These are phyloP conservation scores for Pyrenophora seminiperda DNA, from an alignment of 2,329 filamentous ascomycete genomes.

Conservation along the genomic window DNA sequence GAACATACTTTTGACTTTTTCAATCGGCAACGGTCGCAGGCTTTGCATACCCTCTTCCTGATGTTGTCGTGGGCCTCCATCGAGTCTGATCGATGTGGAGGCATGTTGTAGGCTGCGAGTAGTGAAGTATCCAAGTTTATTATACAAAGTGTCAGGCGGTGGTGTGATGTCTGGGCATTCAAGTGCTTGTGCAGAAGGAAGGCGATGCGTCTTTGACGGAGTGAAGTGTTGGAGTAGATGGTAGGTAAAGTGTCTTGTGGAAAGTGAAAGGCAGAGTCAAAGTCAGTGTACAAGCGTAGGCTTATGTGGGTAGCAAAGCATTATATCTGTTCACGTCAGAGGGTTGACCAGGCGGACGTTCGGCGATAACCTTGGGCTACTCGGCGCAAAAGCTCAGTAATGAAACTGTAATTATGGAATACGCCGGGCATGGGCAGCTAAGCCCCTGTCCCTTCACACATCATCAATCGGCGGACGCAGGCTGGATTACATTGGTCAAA, in stretches of 20 bases:
- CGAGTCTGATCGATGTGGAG: conserved; percentile 44
- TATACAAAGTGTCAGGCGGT: background rate
- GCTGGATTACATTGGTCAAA: conserved; percentile 43
- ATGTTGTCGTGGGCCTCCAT: conserved; percentile 54
- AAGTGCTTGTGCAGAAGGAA: conserved; percentile 4
- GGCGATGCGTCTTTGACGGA: conserved; percentile 11
- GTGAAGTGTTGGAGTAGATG: conserved; percentile 2
- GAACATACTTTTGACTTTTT: conserved; percentile 67
- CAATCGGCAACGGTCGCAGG: conserved; percentile 67
- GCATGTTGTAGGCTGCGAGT: conserved; percentile 28
- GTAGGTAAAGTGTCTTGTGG: conserved; percentile 24
- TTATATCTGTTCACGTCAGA: conserved; percentile 50
- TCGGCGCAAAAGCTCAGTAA: conserved; percentile 31
- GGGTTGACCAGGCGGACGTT: conserved; percentile 44
- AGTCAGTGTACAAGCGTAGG: conserved; percentile 36
- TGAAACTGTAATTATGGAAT: conserved; percentile 39
- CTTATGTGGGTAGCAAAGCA: conserved; percentile 42
- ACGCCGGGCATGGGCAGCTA: conserved; percentile 29
- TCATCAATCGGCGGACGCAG: conserved; percentile 40
- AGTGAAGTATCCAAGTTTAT: background rate
- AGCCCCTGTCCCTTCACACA: conserved; percentile 37
- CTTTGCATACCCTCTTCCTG: conserved; percentile 69
- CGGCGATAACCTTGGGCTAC: conserved; percentile 37
- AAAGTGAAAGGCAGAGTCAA: conserved; percentile 35
- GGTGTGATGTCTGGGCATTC: background rate